phyloP scores from a whole-genome alignment of 2,329 filamentous ascomycete genomes.

The Diplodia corticola region DNA sequence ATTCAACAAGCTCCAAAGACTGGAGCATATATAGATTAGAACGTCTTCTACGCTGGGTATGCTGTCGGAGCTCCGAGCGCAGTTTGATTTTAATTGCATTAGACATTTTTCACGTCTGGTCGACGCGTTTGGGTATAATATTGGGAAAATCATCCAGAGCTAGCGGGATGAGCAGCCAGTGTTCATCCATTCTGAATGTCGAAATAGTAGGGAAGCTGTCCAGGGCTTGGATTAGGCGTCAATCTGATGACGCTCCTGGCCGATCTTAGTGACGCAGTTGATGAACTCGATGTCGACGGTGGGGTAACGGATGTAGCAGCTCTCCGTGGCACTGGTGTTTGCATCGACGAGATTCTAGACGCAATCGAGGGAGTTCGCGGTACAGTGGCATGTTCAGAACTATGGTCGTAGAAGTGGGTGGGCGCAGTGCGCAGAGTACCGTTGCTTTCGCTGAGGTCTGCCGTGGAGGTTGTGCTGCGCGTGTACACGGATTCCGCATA shows the following conservation, averaged over 20 bases:
- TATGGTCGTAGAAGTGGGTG: constrained; percentile 5
- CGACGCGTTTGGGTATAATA: not conserved
- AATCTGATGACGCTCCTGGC: constrained; percentile 22
- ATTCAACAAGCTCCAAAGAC: not conserved
- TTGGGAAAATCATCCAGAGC: not conserved
- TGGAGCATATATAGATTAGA: not conserved
- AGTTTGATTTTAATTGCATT: not conserved
- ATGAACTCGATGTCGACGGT: not conserved
- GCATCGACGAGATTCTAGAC: not conserved
- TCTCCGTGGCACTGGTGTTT: constrained; percentile 4
- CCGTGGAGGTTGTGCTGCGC: constrained; percentile 16
- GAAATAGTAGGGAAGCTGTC: constrained; percentile 18
- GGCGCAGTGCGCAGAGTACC: constrained; percentile 18
- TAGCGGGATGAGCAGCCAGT: not conserved
- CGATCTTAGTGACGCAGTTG: constrained; percentile 1
- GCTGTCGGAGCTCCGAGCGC: not conserved
- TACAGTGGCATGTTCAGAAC: not conserved
- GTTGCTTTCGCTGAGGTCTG: constrained; percentile 10
- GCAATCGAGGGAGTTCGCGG: constrained; percentile 4
- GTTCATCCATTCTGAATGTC: constrained; percentile 17
- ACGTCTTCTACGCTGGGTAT: not conserved
- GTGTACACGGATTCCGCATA: constrained; percentile 24
- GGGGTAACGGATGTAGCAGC: not conserved
- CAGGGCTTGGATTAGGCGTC: constrained; percentile 19
- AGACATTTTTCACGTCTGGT: not conserved